These are phyloP conservation scores for Phaseolus coccineus DNA, from an alignment of 331 rosid genomes.

Conservation along the genomic window DNA sequence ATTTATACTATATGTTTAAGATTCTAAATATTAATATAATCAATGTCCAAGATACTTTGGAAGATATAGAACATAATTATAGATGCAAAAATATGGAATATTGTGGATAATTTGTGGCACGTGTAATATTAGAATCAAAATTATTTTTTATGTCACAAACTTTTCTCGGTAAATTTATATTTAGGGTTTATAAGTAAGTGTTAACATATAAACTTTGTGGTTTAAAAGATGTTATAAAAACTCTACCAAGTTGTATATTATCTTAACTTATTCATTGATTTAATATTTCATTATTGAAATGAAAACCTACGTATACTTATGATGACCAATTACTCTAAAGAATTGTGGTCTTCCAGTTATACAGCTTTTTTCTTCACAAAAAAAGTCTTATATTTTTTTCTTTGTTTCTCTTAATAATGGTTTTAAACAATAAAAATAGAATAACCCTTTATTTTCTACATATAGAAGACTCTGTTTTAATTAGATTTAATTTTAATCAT, in stretches of 20 bases:
- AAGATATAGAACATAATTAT: background rate
- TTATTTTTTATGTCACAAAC: background rate
- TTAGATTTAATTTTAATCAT: too few relatives aligned
- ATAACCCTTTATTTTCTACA: too few relatives aligned
- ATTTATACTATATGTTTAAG: background rate
- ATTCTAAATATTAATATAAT: background rate
- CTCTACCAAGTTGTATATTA: background rate
- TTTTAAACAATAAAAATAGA: too few relatives aligned
- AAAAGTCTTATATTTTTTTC: too few relatives aligned
- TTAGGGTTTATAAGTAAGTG: too few relatives aligned
- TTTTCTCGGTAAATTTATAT: background rate
- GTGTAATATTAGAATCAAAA: background rate
- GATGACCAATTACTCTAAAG: too few relatives aligned
- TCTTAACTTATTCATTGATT: background rate
- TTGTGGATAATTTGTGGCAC: background rate
- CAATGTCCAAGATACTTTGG: background rate
- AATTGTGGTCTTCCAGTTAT: too few relatives aligned
- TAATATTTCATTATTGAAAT: background rate
- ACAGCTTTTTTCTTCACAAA: too few relatives aligned
- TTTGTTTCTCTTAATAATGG: too few relatives aligned
- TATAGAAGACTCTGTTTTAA: too few relatives aligned
- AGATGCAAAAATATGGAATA: background rate
- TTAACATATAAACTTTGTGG: too few relatives aligned
- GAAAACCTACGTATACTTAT: too few relatives aligned
- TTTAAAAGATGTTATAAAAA: background rate